Evolutionary conservation across 2,329 filamentous ascomycete species (phyloP).

Genomic region (Setomelanomma holmii): DNA sequence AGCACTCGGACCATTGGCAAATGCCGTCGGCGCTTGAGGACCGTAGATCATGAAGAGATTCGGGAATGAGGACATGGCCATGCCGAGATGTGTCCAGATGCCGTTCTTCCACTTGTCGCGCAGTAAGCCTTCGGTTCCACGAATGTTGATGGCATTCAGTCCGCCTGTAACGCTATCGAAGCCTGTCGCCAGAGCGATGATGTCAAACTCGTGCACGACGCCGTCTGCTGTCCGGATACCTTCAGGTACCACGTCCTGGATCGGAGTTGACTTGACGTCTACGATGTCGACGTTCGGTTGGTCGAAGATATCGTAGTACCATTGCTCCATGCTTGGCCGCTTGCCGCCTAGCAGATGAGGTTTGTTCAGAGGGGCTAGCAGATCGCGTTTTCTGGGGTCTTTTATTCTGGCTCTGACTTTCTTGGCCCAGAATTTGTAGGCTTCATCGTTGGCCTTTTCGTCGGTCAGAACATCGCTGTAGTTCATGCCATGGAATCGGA

Average conservation of each 20-base stretch:
- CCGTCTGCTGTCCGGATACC: slow-evolving; percentile 44
- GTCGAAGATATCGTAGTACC: slow-evolving; percentile 52
- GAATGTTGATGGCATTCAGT: slow-evolving; percentile 17
- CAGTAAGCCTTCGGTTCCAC: slow-evolving; percentile 16
- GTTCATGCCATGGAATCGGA: slow-evolving; percentile 39
- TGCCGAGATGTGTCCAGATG: slow-evolving; percentile 47
- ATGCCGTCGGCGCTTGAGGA: slow-evolving; percentile 51
- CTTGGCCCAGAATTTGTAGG: background rate
- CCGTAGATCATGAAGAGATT: slow-evolving; percentile 50
- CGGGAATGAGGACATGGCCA: slow-evolving; percentile 41
- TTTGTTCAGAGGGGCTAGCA: background rate
- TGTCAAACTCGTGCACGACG: slow-evolving; percentile 41
- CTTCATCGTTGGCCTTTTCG: slow-evolving; percentile 3
- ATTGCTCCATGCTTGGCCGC: slow-evolving; percentile 33
- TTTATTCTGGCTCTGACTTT: background rate
- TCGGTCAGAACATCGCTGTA: background rate
- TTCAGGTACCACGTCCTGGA: slow-evolving; percentile 35
- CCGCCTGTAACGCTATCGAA: slow-evolving; percentile 44
- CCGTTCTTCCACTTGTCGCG: slow-evolving; percentile 40
- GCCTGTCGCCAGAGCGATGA: slow-evolving; percentile 45
- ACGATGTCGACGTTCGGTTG: slow-evolving; percentile 46
- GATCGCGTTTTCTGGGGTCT: background rate
- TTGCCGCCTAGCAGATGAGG: background rate
- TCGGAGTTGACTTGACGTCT: slow-evolving; percentile 42
- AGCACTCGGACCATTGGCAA: slow-evolving; percentile 52